These are phyloP conservation scores for Agroathelia rolfsii DNA, from an alignment of 1,284 basidiomycete genomes.

Conservation along the genomic window DNA sequence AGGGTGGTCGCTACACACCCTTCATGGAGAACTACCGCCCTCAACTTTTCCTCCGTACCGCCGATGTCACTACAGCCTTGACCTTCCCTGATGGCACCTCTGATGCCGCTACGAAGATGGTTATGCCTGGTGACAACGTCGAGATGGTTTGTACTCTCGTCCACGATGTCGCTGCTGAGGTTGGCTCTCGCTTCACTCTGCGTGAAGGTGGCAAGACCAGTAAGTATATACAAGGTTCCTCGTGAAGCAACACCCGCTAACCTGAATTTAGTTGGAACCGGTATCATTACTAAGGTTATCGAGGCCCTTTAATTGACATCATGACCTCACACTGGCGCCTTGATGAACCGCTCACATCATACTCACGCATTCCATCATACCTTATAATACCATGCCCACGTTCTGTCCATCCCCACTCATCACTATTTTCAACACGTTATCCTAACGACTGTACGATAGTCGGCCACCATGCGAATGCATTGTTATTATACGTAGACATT, in stretches of 20 bases:
- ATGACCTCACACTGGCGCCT: too few species aligned
- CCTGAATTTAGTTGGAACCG: conserved; percentile 66
- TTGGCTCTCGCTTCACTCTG: conserved; percentile 92
- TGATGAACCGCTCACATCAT: too few species aligned
- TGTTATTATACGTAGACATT: too few species aligned
- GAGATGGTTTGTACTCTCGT: conserved; percentile 85
- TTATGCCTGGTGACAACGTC: conserved; percentile 98
- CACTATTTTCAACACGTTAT: conserved; percentile 2
- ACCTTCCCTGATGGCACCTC: conserved; percentile 80
- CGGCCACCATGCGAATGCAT: too few species aligned
- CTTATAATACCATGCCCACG: too few species aligned
- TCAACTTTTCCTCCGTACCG: conserved; percentile 94
- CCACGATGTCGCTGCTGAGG: conserved; percentile 87
- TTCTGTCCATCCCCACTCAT: conserved; percentile 2
- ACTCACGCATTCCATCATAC: too few species aligned
- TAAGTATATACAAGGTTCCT: conserved; percentile 30
- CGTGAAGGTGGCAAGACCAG: conserved; percentile 94
- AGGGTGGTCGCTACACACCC: conserved; percentile 96
- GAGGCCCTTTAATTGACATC: conserved; percentile 23
- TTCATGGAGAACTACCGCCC: conserved; percentile 97
- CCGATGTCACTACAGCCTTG: conserved; percentile 84
- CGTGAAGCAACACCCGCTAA: conserved; percentile 2
- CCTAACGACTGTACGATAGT: too few species aligned
- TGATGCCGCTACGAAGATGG: conserved; percentile 79
- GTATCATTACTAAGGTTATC: conserved; percentile 80